These are phyloP conservation scores for Monosporozyma unispora DNA, from an alignment of 805 yeast species.

Conservation along the genomic window DNA sequence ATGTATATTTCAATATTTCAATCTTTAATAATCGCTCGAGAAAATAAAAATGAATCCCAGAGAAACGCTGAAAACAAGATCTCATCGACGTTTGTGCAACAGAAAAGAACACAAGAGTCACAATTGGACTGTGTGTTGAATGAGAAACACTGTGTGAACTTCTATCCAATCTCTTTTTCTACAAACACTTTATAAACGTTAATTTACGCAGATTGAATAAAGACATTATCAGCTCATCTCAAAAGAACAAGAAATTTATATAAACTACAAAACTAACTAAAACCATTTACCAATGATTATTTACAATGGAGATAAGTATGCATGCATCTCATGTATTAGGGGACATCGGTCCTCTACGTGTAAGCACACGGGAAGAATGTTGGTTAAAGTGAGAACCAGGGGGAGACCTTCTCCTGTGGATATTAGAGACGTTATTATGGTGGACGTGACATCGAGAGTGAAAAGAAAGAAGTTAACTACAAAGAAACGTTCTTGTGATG, in stretches of 20 bases:
- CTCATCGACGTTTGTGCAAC: neutral
- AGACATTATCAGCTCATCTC: neutral
- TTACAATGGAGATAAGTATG: slow-evolving; percentile 69
- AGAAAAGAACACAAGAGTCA: neutral
- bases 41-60: neutral
- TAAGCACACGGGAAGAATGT: slow-evolving; percentile 67
- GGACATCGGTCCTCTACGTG: slow-evolving; percentile 91
- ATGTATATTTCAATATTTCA: neutral
- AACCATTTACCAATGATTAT: slow-evolving; percentile 70
- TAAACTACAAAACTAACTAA: neutral
- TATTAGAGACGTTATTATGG: slow-evolving; percentile 29
- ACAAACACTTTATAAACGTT: no score
- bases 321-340: slow-evolving; percentile 80
- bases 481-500: neutral
- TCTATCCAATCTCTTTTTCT: no score
- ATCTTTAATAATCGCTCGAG: neutral
- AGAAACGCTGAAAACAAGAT: neutral
- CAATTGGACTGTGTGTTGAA: neutral
- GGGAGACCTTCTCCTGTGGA: slow-evolving; percentile 67
- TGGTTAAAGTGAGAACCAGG: slow-evolving; percentile 79
- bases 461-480: slow-evolving; percentile 3
- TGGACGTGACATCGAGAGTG: slow-evolving; percentile 23
- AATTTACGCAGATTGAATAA: no score
- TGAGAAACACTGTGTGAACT: neutral
- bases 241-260: neutral